A percentile compares a stretch with the other conserved stretches of the same genome.
These are phyloP conservation scores for Fagopyrum esculentum DNA, from an alignment of 148 eudicot species.

Conservation along the genomic window DNA sequence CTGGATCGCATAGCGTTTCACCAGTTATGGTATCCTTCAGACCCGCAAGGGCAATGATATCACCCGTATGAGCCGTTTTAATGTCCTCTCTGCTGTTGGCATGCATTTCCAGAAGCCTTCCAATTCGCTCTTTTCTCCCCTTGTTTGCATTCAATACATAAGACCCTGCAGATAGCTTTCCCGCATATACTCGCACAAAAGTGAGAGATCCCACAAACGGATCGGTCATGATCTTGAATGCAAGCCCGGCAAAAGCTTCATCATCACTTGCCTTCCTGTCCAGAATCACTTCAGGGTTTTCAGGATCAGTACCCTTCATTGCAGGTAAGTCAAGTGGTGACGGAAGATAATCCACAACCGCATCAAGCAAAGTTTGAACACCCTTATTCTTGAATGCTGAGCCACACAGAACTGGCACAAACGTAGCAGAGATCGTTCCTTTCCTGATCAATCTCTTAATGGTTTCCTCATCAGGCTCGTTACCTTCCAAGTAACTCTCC, in stretches of 20 bases:
- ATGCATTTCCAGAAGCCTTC: conserved; percentile 97
- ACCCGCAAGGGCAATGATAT: conserved; percentile 95
- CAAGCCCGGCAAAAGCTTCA: conserved; percentile 87
- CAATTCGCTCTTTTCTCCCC: conserved; percentile 93
- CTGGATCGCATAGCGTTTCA: conserved; percentile 85
- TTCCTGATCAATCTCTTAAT: conserved; percentile 68
- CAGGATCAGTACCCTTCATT: conserved; percentile 92
- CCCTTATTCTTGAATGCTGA: conserved; percentile 98
- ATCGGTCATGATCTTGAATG: conserved; percentile 97
- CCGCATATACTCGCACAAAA: conserved; percentile 85
- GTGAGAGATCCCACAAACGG: conserved; percentile 94
- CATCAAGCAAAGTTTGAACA: conserved; percentile 92
- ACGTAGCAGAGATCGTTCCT: conserved; percentile 60
- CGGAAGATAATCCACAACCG: conserved; percentile 96
- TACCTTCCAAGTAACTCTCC: conserved; percentile 83
- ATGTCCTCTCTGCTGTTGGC: conserved; percentile 95
- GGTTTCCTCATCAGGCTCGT: conserved; percentile 85
- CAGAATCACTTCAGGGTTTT: conserved; percentile 62
- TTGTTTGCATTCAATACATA: conserved; percentile 89
- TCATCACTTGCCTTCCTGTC: conserved; percentile 73
- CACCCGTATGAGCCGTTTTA: conserved; percentile 81
- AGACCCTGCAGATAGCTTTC: conserved; percentile 81
- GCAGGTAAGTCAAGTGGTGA: conserved; percentile 90
- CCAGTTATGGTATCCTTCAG: conserved; percentile 93
- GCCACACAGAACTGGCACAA: conserved; percentile 92